Evolutionary conservation across 495 filamentous ascomycete genomes (phyloP), one percentile per base, ranked within the genome.

Genomic region (Neohortaea acidophila): DNA sequence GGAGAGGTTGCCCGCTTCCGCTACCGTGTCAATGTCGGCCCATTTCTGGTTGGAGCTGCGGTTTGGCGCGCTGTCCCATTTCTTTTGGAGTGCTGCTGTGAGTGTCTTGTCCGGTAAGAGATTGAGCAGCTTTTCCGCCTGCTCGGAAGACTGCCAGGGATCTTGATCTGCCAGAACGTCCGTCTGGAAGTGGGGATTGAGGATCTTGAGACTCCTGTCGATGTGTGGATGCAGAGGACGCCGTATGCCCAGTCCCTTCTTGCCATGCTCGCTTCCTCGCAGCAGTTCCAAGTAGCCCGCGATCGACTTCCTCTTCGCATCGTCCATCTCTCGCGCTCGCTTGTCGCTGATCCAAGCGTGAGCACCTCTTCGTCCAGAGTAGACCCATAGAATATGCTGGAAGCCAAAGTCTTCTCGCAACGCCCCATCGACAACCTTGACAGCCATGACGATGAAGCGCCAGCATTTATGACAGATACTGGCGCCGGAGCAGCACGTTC

Each of bases 261-360:
- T 81, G 45, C 75, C 77, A 49, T 84, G 73, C 24, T 78, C 71
- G 11, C 84, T 84, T 24, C 89, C 87, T 36, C 73, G 77, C 2
- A 94, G 62, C 3, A 94, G 65, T 48, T 93, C 84, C 9, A 97
- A 69, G 56, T 96, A 96, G 6, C 77, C 73, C 3, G 83, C 82
- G 31, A 97, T 70, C 2, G 84, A 81, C 43, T 72, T 75, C 21
- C 89, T 69, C 50, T 81, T 82, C 36, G 74, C 64, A 53, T 96
- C 89, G 49, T 92, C 77, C 60, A 97, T 67, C 25, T 65, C 64
- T 41, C 89, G 69, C 3, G 85, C 89, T 33, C 75, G 73, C 42
- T 78, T 79, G 58, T 97, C 89, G 55, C 87, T 94, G n/a, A 97
- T 81, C 89, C 89, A 97, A 6, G 87, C 89, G 75, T 97, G 89